phyloP scores from a whole-genome alignment of 148 eudicot species.

The Camellia granthamiana region DNA sequence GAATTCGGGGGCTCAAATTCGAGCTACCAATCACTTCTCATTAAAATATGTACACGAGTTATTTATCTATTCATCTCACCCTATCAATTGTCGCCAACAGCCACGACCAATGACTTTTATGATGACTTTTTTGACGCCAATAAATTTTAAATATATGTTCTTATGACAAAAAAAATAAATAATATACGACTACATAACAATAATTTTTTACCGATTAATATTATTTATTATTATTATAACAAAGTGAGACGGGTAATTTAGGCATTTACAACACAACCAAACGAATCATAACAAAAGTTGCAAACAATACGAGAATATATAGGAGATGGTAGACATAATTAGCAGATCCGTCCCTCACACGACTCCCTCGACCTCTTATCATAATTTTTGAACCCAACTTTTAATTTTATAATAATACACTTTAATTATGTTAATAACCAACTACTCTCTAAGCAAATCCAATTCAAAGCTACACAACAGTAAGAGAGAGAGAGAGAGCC shows the following conservation, averaged over 20 bases:
- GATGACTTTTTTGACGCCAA: too few relatives aligned
- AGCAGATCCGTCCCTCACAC: conserved; percentile 10
- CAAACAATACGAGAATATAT: conserved; percentile 1
- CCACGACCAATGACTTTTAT: too few relatives aligned
- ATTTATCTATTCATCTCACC: too few relatives aligned
- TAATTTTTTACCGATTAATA: too few relatives aligned
- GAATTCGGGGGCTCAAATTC: too few relatives aligned
- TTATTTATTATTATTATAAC: too few relatives aligned
- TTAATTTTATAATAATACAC: background rate
- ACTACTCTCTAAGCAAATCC: conserved; percentile 12
- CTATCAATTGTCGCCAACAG: too few relatives aligned
- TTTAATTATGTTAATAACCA: conserved; percentile 12
- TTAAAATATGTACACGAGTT: too few relatives aligned
- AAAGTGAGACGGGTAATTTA: background rate
- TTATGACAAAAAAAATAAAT: too few relatives aligned
- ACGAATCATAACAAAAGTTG: background rate
- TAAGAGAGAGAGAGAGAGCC: background rate
- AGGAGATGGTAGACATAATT: background rate
- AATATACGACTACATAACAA: too few relatives aligned
- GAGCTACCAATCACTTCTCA: too few relatives aligned
- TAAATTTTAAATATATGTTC: too few relatives aligned
- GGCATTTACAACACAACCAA: background rate
- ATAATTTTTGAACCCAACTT: conserved; percentile 11
- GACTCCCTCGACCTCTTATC: conserved; percentile 3
- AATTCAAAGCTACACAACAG: background rate